A percentile compares a stretch with the other conserved stretches of the same genome.
phyloP scores from a whole-genome alignment of 2,329 filamentous ascomycete species.

The Cladosporium sp. region DNA sequence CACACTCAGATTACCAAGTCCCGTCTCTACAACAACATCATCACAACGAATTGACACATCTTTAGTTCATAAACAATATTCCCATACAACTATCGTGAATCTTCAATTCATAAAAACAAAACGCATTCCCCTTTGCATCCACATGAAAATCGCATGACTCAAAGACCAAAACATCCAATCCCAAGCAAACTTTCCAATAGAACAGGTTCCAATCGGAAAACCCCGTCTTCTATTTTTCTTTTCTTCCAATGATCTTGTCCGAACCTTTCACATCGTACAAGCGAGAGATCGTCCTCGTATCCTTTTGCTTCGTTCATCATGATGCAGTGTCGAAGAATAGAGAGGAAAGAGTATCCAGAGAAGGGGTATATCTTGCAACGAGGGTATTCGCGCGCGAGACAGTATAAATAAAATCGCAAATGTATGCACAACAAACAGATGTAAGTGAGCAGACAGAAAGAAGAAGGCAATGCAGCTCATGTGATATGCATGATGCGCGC shows the following conservation, averaged over 20 bases:
- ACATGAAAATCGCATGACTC: neutral
- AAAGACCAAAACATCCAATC: neutral
- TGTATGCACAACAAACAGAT: constrained; percentile 9
- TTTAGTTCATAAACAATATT: neutral
- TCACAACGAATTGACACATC: neutral
- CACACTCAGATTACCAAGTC: neutral
- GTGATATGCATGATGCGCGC: neutral
- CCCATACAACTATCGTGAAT: neutral
- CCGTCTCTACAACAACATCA: neutral
- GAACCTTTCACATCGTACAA: neutral
- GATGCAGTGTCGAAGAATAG: neutral
- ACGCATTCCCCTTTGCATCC: too few relatives aligned
- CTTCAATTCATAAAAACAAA: neutral
- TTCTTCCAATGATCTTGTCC: neutral
- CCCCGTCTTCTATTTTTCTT: neutral
- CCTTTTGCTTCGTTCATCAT: neutral
- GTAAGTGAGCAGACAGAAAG: neutral
- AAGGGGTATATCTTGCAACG: constrained; percentile 11
- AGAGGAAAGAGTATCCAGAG: constrained; percentile 4
- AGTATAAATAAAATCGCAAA: constrained; percentile 2
- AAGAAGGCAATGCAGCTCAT: neutral
- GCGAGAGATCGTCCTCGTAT: neutral
- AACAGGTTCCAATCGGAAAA: neutral
- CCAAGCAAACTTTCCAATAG: neutral
- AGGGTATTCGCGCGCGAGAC: constrained; percentile 11